Conservation (phyloP, 163 green algal species). For the Chloroidium sp. region DNA sequence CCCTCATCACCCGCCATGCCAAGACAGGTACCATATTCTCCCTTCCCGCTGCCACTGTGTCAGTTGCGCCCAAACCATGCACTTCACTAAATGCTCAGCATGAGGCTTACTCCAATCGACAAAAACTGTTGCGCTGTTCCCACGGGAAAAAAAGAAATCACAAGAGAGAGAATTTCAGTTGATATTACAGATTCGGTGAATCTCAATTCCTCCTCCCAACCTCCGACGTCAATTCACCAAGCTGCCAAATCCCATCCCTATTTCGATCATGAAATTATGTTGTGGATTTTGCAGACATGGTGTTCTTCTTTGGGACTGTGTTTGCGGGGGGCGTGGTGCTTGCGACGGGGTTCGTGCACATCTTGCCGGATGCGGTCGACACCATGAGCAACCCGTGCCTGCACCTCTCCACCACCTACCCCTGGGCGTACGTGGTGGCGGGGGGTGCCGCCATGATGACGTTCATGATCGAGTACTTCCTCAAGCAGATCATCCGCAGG, state of each 20-base stretch:
- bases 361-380: constrained; percentile 20
- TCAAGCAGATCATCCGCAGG: not conserved
- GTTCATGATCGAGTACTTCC: constrained; percentile 3
- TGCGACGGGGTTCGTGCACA: constrained; percentile 34
- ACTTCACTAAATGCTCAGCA: too few species aligned
- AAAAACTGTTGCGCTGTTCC: too few species aligned
- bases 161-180: too few species aligned
- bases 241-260: too few species aligned
- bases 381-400: constrained; percentile 20
- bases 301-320: constrained; percentile 3
- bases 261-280: too few species aligned
- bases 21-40: not conserved
- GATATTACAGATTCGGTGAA: too few species aligned
- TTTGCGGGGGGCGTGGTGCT: constrained; percentile 33
- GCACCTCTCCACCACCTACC: not conserved
- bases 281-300: not conserved
- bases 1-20: not conserved
- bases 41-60: not conserved
- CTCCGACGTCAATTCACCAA: too few species aligned
- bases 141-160: too few species aligned
- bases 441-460: not conserved
- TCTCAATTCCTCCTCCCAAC: too few species aligned
- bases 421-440: constrained; percentile 32
- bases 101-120: too few species aligned
- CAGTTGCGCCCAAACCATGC: too few species aligned